phyloP scores from a whole-genome alignment of 179 eudicot species.

The Vitellaria paradoxa region DNA sequence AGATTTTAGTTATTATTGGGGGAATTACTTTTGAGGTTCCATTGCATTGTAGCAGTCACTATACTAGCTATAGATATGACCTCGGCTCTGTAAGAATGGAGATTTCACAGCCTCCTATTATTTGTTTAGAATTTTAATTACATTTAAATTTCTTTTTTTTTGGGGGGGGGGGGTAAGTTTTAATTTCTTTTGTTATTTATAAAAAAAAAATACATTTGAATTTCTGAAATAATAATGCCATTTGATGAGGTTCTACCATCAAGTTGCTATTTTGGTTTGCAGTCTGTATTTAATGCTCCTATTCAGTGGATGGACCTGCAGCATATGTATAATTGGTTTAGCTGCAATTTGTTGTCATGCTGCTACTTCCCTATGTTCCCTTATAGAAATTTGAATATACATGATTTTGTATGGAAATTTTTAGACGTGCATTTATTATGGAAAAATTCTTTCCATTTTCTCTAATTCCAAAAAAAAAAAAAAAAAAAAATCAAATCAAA shows the following conservation, averaged over 20 bases:
- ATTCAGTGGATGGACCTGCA: not conserved
- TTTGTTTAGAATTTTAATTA: not conserved
- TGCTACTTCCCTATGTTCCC: no score
- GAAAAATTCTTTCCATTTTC: not conserved
- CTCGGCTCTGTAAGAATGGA: not conserved
- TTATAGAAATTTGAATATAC: no score
- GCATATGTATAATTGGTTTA: no score
- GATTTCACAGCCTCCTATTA: not conserved
- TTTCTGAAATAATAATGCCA: not conserved
- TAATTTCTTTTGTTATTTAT: not conserved
- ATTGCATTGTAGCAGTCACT: not conserved
- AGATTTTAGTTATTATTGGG: not conserved
- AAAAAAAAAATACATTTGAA: not conserved
- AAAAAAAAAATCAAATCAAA: no score
- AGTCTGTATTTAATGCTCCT: not conserved
- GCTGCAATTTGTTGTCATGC: no score
- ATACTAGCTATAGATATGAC: not conserved
- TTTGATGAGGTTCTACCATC: not conserved
- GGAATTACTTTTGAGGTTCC: not conserved
- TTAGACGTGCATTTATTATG: not conserved
- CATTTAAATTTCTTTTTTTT: not conserved
- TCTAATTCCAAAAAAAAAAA: no score
- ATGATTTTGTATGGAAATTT: no score
- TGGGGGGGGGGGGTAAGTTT: no score
- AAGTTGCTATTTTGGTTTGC: conserved; percentile 7